Base-by-base conservation (phyloP, 345 rosid genomes). In the Pistacia vera region DNA sequence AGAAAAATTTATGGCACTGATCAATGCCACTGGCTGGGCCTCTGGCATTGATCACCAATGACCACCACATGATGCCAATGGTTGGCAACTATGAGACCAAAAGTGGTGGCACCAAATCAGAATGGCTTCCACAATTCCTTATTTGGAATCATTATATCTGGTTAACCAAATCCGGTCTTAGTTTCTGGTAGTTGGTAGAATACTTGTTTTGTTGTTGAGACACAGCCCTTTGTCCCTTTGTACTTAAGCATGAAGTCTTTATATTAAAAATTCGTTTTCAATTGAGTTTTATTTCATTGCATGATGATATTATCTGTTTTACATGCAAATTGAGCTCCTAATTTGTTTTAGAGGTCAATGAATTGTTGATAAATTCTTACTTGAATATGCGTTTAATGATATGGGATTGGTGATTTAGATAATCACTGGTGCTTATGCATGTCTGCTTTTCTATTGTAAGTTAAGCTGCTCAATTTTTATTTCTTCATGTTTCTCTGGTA, bases 401-500 rank as follows among this genome's bases (percentile, higher is more conserved):
- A 56, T 49, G 41, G 22, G 33, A 68, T 72, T 63, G 9, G 41
- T 56, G 41, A 48, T 28, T 11, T 38, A 56, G 66, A 13, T 12
- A 66, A 25, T 44, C 58, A 58, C 25, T 22, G 33, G 20, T 64
- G 63, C 17, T 52, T 76, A 55, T 54, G 35, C 55, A 28, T 73
- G 10, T 60, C 57, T 68, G 20, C 33, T 72, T 51, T 33, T n/a
- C 11, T 60, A 60, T 30, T 60, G 35, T 28, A 11, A 9, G 35
- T 20, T 63, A 20, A 48, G 44, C 52, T 58, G 74, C 59, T 63
- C 61, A 38, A 30, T 78, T 35, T 56, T 58, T 78, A 70, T 17
- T 75, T 11, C 78, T 52, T n/a, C 44, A 25, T 68, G 35, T 28
- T 73, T 67, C 36, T 79, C 74, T 62, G 80, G 76, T 75, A 96